Evolutionary conservation across 306 rosid genomes (phyloP), one percentile per base, ranked within the genome.

Genomic region (Rosa lucieae): DNA sequence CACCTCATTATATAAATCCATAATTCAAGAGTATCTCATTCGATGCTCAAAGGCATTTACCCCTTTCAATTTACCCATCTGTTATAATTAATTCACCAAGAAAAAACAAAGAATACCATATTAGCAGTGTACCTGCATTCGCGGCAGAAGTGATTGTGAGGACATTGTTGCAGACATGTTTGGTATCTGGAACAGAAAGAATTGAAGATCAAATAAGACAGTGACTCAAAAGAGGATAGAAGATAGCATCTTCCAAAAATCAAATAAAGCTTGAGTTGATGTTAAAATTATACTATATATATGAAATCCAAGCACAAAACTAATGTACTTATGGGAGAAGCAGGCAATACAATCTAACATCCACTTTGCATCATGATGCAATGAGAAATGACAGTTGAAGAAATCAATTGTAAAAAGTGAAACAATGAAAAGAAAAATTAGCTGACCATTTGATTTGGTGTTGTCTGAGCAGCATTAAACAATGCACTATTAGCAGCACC

Each of bases 401-500:
- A 70, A 55, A 18, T 37, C 11, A 37, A 42, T 77, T 21, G 26
- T 79, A 39, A 18, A 51, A 21, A 46, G 14, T 73, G 73, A 73
- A 65, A 66, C 10, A 11, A 26, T 8, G 81, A 58, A 72, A 26
- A 68, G 49, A 61, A 65, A 67, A 8, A 59, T 63, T 26, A 76
- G 79, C 91, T 65, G 73, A 92, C 97, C 99, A 94, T 91, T 86
- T 92, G 97, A 86, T 88, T 92, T 62, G 93, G 82, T 61, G 97
- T 88, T 51, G 97, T 86, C 87, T 94, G 99, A 75, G 94, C 93
- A 79, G 95, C 95, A 86, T 89, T 94, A 75, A 86, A 94, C 80
- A 92, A 75, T n/a, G 95, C 91, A 84, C 77, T 92, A 82, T 92
- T 92, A 37, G 99, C 92, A 86, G 91, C 56, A 67, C 88, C 84